Evolutionary conservation across 257 asterid species (phyloP), one percentile per base, ranked within the genome.

Genomic region (Striga asiatica): DNA sequence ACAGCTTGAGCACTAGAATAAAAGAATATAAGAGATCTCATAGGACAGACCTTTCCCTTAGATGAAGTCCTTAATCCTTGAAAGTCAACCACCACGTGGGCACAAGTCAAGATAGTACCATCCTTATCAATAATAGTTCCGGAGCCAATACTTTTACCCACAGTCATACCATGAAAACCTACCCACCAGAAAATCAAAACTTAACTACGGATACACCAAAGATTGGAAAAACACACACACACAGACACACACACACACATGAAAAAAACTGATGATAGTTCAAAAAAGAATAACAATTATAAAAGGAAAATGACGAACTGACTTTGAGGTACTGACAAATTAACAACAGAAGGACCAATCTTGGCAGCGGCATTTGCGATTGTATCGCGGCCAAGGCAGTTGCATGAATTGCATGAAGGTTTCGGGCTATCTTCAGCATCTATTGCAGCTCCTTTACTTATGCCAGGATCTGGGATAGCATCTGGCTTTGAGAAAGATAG

Each of bases 61-160:
- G 94, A 73, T 60, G 76, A 59, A 54, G 81, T 64, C 52, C 71
- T 68, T 66, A 71, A 20, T 61, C 85, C 79, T 71, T 74, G 87
- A 57, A 73, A 77, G 68, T 77, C 79, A 62, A 69, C 81, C 67
- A 83, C 84, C 42, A 75, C 79, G 67, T 88, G 97, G 27, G 97
- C 97, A 76, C 97, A 88, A 41, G 97, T 88, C 79, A 88, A 78
- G 58, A 88, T 84, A 27, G 94, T 82, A 41, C 97, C 97, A 73
- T 84, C 88, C 50, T 84, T 81, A 23, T 80, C 75, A 54, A 84
- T 82, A 29, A 88, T 88, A 16, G 97, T 84, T 65, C 97, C 97
- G 9, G 95, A 84, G 35, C 95, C 97, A 31, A 82, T 53, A 67
- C 92, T 75, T 71, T 56, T 77, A 57, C 95, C 95, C 6, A 64